Evolutionary conservation across 2,329 filamentous ascomycete genomes (phyloP).

Genomic region (Colletotrichum falcatum): DNA sequence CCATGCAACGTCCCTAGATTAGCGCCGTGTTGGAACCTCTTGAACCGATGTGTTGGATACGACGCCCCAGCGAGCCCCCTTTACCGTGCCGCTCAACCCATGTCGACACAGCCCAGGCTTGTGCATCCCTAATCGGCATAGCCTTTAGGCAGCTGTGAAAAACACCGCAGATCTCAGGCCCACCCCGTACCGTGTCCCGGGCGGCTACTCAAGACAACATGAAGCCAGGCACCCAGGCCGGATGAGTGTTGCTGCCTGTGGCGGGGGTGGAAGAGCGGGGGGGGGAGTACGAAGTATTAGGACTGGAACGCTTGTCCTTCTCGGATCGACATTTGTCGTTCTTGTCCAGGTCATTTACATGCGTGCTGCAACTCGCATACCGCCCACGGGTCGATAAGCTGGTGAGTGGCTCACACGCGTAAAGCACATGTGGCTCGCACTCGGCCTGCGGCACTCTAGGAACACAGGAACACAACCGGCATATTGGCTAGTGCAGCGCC

Average conservation of each 20-base stretch:
- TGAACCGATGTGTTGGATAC: neutral
- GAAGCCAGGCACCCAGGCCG: too few species aligned
- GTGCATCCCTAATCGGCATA: conserved; percentile 3
- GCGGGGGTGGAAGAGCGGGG: too few species aligned
- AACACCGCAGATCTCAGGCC: conserved; percentile 8
- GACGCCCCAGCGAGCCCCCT: conserved; percentile 27
- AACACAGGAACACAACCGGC: neutral
- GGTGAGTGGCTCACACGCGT: too few species aligned
- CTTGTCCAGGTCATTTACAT: conserved; percentile 1
- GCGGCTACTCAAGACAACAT: too few species aligned
- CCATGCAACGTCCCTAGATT: conserved; percentile 1
- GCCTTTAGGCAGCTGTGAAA: neutral
- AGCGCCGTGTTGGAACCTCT: neutral
- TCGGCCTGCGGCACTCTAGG: neutral
- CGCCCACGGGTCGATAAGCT: neutral
- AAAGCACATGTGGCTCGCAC: neutral
- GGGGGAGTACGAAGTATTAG: too few species aligned
- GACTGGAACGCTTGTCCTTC: neutral
- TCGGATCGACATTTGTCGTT: neutral
- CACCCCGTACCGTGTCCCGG: too few species aligned
- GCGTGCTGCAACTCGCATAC: neutral
- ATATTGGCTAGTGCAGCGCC: neutral
- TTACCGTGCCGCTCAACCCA: neutral
- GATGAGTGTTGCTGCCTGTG: conserved; percentile 8
- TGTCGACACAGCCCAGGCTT: conserved; percentile 16